These are phyloP conservation scores for Neolecta irregularis DNA, from an alignment of 1,139 yeast species.

Conservation along the genomic window DNA sequence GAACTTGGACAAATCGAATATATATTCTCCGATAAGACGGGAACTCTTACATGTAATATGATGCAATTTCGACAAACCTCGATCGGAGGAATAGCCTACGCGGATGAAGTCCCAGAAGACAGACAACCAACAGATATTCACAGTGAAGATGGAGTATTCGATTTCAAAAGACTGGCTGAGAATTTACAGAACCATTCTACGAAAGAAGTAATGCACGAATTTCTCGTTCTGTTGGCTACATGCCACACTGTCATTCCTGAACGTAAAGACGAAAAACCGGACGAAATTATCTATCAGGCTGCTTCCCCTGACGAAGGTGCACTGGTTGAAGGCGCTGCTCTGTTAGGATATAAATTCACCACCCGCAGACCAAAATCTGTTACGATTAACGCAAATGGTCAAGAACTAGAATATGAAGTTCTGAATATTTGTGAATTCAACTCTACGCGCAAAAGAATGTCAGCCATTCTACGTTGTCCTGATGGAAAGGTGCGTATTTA, in stretches of 20 bases:
- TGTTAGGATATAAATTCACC: slow-evolving; percentile 66
- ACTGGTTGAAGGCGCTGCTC: slow-evolving; percentile 88
- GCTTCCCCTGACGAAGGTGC: slow-evolving; percentile 99
- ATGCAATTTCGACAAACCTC: slow-evolving; percentile 95
- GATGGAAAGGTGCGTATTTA: slow-evolving; percentile 81
- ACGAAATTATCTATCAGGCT: slow-evolving; percentile 74
- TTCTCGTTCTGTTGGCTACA: slow-evolving; percentile 69
- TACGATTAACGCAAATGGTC: slow-evolving; percentile 40
- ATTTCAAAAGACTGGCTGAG: slow-evolving; percentile 46
- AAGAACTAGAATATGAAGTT: slow-evolving; percentile 50
- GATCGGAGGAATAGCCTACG: slow-evolving; percentile 83
- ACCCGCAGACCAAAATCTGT: slow-evolving; percentile 78
- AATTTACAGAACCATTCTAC: slow-evolving; percentile 33
- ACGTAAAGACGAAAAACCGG: slow-evolving; percentile 31
- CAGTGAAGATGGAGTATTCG: slow-evolving; percentile 64
- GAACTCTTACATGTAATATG: slow-evolving; percentile 83
- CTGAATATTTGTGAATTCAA: slow-evolving; percentile 90
- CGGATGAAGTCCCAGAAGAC: slow-evolving; percentile 83
- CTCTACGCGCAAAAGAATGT: slow-evolving; percentile 95
- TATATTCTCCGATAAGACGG: slow-evolving; percentile 91
- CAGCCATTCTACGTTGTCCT: slow-evolving; percentile 84
- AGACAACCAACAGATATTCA: slow-evolving; percentile 56
- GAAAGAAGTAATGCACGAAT: slow-evolving; percentile 58
- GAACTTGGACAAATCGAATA: slow-evolving; percentile 93
- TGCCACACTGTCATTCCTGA: slow-evolving; percentile 98